Conservation (phyloP, 495 filamentous ascomycete species). For the Neohortaea acidophila region DNA sequence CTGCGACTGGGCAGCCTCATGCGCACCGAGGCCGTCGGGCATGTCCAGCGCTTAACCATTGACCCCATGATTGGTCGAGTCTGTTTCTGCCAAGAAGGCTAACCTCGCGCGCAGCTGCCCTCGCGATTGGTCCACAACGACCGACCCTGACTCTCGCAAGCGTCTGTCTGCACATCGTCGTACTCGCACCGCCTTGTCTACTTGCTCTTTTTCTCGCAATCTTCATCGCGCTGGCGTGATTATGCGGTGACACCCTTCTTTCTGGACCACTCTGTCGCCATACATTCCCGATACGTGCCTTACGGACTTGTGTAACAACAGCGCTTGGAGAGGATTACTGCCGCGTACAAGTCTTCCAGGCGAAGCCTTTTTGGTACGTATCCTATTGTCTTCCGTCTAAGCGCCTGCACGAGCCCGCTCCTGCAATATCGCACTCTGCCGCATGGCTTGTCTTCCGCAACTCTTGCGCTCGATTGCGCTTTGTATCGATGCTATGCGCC, state of each 20-base stretch:
- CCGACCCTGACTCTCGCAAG: too few species aligned
- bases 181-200: conserved; percentile 2
- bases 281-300: conserved; percentile 1
- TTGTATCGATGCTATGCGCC: too few species aligned
- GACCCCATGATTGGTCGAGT: too few species aligned
- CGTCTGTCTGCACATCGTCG: conserved; percentile 13
- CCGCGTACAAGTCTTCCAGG: conserved; percentile 12
- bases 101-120: too few species aligned
- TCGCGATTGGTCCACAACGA: too few species aligned
- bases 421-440: background rate
- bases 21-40: too few species aligned
- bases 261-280: background rate
- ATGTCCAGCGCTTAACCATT: too few species aligned
- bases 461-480: background rate
- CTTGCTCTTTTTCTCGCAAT: background rate
- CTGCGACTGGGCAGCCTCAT: too few species aligned
- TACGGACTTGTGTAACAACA: conserved; percentile 4
- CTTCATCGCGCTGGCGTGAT: background rate
- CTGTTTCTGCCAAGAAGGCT: too few species aligned
- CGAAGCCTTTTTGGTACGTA: conserved; percentile 16
- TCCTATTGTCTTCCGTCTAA: background rate
- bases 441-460: too few species aligned
- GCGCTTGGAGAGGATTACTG: conserved; percentile 14
- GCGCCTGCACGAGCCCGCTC: background rate
- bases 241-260: conserved; percentile 8